These are phyloP conservation scores for Eimeria acervulina DNA, from an alignment of 169 alveolate species.

Conservation along the genomic window DNA sequence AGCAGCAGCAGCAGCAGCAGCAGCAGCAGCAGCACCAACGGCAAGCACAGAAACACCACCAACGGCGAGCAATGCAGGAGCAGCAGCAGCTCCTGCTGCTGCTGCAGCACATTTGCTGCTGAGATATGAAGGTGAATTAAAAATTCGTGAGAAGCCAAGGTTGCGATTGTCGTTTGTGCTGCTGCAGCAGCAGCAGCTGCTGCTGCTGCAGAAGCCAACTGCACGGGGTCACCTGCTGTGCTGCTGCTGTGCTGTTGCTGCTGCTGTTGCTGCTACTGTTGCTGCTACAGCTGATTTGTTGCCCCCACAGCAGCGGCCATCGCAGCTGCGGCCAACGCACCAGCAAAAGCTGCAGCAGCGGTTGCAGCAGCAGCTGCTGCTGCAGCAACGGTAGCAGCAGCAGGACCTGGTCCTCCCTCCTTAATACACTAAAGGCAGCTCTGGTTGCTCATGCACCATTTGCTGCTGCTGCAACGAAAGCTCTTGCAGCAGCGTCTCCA, in stretches of 20 bases:
- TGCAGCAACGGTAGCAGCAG: constrained; percentile 29
- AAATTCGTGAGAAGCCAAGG: not conserved
- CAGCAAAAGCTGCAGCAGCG: not conserved
- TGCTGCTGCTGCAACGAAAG: not conserved
- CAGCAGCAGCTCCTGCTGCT: not conserved
- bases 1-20: not conserved
- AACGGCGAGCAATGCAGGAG: not conserved
- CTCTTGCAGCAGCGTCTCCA: not conserved
- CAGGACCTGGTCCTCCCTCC: not conserved
- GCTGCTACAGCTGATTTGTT: not conserved
- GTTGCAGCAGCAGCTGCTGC: constrained; percentile 34
- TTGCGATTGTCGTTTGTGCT: not conserved
- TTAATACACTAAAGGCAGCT: not conserved
- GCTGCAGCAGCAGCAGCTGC: not conserved
- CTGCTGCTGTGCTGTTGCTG: not conserved
- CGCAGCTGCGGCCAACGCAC: not conserved
- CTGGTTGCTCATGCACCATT: not conserved
- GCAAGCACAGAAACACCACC: not conserved
- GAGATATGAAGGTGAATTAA: not conserved
- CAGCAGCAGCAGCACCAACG: not conserved
- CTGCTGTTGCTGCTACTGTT: not conserved
- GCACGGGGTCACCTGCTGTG: not conserved
- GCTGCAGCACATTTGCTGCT: not conserved
- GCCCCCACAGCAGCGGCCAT: not conserved
- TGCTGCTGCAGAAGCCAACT: not conserved